Evolutionary conservation across 129 eudicot genomes (phyloP), one percentile per base, ranked within the genome.

Genomic region (Pseudognaphalium luteoalbum): DNA sequence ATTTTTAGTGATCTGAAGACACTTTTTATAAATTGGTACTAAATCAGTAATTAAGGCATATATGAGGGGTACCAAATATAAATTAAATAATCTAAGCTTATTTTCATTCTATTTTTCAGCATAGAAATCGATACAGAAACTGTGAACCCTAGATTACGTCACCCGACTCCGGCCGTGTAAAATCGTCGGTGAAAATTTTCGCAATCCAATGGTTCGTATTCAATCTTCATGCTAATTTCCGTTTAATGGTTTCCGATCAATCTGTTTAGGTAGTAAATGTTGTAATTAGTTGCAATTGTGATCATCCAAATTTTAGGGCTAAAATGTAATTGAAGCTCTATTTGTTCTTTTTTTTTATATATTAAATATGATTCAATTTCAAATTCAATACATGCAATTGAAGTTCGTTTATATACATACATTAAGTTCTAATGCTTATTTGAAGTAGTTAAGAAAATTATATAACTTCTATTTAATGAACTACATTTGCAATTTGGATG

Each of bases 131-230:
- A 64, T 28, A 32, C 32, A 63, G 54, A 47, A 47, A 47, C 54
- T 10, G 30, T 29, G 35, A 65, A 64, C 61, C 63, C 69, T 69
- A 22, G 33, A 78, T 78, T 78, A 78, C 70, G 63, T 79, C 78
- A 54, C 41, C 41, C 61, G 47, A 21, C 78, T 79, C 51, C 68
- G 74, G 78, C 54, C 4, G n/a, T 14, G 34, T 77, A 41, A 34
- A 60, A 44, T 34, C 76, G 54, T 52, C 72, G 77, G 32, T 54
- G 74, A 70, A 56, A 35, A 12, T 33, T 44, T 67, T n/a, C n/a
- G 54, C 59, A 63, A 20, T 50, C 58, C 20, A 34, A 79, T 79
- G 83, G 83, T 72, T 72, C 59, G 73, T 50, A 5, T 71, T 42
- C 63, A 4, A 63, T 41, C 32, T 33, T 62, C 28, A 47, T 71